Percentiles rank a stretch among this genome's conserved stretches.
Conservation (phyloP, 176 grass and related monocot species). For the Panicum miliaceum region DNA sequence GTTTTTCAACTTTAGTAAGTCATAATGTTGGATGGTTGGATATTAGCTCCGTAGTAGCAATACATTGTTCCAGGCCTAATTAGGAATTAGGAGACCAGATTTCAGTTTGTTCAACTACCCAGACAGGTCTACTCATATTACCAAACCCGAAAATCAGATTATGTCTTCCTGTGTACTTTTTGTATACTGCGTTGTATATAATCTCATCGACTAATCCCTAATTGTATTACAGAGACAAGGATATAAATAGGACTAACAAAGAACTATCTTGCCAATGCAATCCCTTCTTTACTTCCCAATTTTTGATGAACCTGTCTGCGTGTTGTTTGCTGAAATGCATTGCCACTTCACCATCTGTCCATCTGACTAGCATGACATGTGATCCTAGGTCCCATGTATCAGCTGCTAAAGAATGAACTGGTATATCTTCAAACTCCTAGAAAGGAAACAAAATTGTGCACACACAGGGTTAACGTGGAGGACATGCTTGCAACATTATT, state of each 20-base stretch:
- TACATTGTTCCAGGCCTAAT: neutral
- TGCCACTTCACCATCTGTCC: neutral
- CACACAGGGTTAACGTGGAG: constrained; percentile 29
- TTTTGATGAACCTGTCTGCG: neutral
- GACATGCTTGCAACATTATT: neutral
- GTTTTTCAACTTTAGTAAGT: constrained; percentile 39
- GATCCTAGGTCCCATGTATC: neutral
- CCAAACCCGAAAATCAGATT: neutral
- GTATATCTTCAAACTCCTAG: neutral
- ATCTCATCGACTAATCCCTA: neutral
- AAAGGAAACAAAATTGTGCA: constrained; percentile 3
- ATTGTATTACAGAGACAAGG: neutral
- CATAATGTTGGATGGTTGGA: neutral
- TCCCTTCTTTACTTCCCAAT: neutral
- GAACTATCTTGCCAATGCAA: neutral
- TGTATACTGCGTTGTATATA: neutral
- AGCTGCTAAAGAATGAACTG: neutral
- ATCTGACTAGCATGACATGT: neutral
- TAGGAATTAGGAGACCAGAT: neutral
- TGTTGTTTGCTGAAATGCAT: neutral
- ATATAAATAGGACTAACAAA: neutral
- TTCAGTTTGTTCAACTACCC: neutral
- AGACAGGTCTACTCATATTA: neutral
- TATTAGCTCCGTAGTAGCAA: neutral
- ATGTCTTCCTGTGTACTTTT: neutral